phyloP scores from a whole-genome alignment of 2,329 filamentous ascomycete species.

The Fusarium ramigenum region DNA sequence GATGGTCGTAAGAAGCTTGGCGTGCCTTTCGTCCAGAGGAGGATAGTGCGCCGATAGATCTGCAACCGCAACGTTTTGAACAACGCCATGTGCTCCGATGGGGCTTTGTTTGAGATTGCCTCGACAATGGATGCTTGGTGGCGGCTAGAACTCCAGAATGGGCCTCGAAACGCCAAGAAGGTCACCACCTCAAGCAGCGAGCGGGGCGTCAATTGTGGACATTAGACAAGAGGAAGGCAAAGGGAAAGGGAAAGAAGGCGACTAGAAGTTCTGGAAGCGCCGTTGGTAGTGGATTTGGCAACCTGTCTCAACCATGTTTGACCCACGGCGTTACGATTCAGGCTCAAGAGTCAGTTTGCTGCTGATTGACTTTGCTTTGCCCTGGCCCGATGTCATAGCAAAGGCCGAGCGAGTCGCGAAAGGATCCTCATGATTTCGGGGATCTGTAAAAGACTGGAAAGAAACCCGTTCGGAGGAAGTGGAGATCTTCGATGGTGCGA shows the following conservation, averaged over 20 bases:
- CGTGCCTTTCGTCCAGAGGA: background rate
- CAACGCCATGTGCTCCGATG: conserved; percentile 3
- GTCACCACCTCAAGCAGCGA: background rate
- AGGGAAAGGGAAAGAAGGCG: conserved; percentile 1
- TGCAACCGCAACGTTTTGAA: conserved; percentile 22
- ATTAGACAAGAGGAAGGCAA: background rate
- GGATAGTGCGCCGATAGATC: conserved; percentile 22
- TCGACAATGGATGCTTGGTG: background rate
- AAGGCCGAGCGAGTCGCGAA: conserved; percentile 4
- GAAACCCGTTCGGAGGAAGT: conserved; percentile 35
- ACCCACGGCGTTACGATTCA: conserved; percentile 18
- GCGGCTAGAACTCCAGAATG: conserved; percentile 21
- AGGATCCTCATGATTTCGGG: conserved; percentile 28
- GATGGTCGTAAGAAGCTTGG: conserved; percentile 2
- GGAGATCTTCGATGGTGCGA: conserved; percentile 19
- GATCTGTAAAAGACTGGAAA: conserved; percentile 37
- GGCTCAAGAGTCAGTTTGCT: conserved; percentile 2
- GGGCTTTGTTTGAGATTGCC: conserved; percentile 22
- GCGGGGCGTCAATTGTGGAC: conserved; percentile 4
- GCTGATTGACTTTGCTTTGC: background rate
- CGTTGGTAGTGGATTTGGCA: background rate
- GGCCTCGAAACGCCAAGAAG: conserved; percentile 30
- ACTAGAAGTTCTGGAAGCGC: conserved; percentile 9
- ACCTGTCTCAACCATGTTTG: conserved; percentile 18
- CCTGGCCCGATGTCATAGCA: conserved; percentile 8